phyloP scores from a whole-genome alignment of 371 early-diverging fungal genomes.

The Smittium culicis region DNA sequence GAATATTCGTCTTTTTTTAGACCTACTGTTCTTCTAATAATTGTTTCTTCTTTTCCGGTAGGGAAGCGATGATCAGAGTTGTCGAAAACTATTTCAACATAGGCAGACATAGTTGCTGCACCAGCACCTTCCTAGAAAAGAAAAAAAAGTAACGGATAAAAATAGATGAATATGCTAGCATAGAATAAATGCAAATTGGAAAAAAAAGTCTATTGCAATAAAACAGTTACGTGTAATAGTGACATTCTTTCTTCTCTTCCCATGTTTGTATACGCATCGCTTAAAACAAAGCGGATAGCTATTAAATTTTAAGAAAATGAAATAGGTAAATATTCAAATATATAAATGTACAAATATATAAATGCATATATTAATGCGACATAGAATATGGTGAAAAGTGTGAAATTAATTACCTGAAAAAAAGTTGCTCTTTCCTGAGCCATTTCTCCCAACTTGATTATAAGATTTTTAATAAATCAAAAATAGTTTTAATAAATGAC shows the following conservation, averaged over 20 bases:
- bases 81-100: constrained; percentile 95
- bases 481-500: too few relatives aligned
- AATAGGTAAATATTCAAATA: too few relatives aligned
- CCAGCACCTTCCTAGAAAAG: constrained; percentile 61
- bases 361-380: too few relatives aligned
- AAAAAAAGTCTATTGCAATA: constrained; percentile 24
- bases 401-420: constrained; percentile 61
- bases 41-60: constrained; percentile 80
- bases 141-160: not conserved
- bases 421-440: constrained; percentile 98
- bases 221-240: constrained; percentile 58
- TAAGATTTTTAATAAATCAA: too few relatives aligned
- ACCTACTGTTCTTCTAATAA: constrained; percentile 86
- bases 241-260: constrained; percentile 85
- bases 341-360: too few relatives aligned
- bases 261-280: constrained; percentile 88
- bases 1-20: constrained; percentile 96
- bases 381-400: too few relatives aligned
- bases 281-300: constrained; percentile 92
- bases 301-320: too few relatives aligned
- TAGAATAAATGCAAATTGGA: constrained; percentile 23
- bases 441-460: constrained; percentile 93
- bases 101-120: constrained; percentile 85
- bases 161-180: constrained; percentile 15
- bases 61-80: constrained; percentile 91